These are phyloP conservation scores for Porcisia deanei DNA, from an alignment of 208 protist species.

Conservation along the genomic window DNA sequence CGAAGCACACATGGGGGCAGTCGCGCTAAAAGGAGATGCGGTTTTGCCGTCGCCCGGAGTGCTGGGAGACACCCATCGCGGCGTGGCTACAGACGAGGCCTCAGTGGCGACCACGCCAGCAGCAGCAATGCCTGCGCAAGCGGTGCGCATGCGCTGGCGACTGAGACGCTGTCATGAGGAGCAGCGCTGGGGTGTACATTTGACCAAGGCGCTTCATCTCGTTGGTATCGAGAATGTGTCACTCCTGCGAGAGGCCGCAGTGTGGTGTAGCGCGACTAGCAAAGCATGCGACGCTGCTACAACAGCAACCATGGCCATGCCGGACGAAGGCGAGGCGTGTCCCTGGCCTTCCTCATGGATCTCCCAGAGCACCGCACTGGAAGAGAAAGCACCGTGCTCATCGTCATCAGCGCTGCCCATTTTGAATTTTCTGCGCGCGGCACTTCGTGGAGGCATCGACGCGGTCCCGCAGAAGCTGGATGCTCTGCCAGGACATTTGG, in stretches of 20 bases:
- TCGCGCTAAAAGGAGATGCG: neutral
- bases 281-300: neutral
- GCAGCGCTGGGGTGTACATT: slow-evolving; percentile 71
- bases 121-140: neutral
- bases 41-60: neutral
- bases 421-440: neutral
- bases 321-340: neutral
- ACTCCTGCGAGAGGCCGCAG: slow-evolving; percentile 16
- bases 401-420: neutral
- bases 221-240: slow-evolving; percentile 50
- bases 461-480: neutral
- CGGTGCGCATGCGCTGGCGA: slow-evolving; percentile 38
- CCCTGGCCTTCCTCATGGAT: slow-evolving; percentile 29
- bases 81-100: neutral
- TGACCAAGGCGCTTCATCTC: slow-evolving; percentile 53
- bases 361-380: slow-evolving; percentile 9
- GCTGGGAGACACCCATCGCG: neutral
- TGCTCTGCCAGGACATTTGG: slow-evolving; percentile 4
- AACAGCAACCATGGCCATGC: neutral
- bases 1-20: neutral
- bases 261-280: slow-evolving; percentile 18
- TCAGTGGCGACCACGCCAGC: neutral
- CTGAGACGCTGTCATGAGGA: slow-evolving; percentile 51
- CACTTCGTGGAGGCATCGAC: neutral
- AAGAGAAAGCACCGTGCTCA: neutral